Evolutionary conservation across 148 eudicot genomes (phyloP).

Genomic region (Rhododendron simsii): DNA sequence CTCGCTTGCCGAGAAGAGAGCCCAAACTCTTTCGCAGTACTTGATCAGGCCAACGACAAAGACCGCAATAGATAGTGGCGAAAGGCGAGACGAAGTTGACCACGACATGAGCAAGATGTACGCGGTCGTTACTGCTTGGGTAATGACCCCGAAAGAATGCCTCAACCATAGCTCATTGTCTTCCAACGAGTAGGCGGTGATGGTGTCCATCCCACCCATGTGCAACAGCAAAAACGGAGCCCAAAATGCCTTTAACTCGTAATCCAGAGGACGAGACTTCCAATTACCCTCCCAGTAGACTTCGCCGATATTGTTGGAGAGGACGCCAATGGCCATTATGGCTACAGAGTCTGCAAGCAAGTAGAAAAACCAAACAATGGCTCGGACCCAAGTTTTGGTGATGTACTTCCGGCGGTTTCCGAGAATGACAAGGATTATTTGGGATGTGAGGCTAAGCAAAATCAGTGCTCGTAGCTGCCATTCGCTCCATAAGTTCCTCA

Average conservation of each 20-base stretch:
- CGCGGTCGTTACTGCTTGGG: neutral
- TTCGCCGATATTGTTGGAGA: neutral
- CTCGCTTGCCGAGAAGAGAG: conserved; percentile 7
- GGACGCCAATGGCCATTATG: neutral
- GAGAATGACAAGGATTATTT: neutral
- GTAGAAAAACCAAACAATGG: neutral
- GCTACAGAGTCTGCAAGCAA: neutral
- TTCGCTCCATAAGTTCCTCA: neutral
- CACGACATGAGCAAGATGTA: neutral
- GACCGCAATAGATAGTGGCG: neutral
- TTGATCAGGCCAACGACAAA: conserved; percentile 1
- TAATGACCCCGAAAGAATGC: neutral
- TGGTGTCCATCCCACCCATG: neutral
- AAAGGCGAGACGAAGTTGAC: neutral
- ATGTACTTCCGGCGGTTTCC: neutral
- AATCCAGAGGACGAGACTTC: fast-evolving
- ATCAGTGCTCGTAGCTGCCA: neutral
- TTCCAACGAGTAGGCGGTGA: conserved; percentile 12
- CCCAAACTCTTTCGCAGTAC: conserved; percentile 8
- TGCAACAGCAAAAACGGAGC: conserved; percentile 9
- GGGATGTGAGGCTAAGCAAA: neutral
- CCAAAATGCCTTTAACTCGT: neutral
- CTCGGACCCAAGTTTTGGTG: neutral
- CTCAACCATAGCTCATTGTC: conserved; percentile 27
- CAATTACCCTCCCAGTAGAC: neutral